Conservation (phyloP, 1,139 yeast genomes). For the Keqinozyma sinolaborantium region DNA sequence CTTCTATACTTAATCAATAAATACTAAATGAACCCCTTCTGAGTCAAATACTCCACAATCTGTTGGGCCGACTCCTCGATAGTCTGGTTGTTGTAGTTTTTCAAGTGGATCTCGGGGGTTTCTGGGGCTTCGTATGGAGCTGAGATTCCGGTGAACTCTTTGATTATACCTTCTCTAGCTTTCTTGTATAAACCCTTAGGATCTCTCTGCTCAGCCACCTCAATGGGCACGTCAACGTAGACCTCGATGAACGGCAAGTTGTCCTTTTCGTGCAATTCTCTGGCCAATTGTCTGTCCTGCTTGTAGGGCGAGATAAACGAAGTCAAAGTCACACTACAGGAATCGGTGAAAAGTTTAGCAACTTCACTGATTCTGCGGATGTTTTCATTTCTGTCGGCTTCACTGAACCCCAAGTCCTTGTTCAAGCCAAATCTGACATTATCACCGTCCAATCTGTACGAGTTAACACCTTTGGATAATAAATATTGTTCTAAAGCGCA, state of each 20-base stretch:
- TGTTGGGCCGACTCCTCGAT: conserved; percentile 79
- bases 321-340: conserved; percentile 80
- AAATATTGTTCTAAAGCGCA: conserved; percentile 87
- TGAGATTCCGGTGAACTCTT: conserved; percentile 91
- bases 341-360: conserved; percentile 86
- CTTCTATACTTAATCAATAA: conserved; percentile 1
- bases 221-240: conserved; percentile 86
- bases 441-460: conserved; percentile 94
- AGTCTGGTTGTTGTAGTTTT: conserved; percentile 60
- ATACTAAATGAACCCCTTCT: conserved; percentile 43
- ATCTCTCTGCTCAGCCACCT: conserved; percentile 92
- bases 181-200: conserved; percentile 96
- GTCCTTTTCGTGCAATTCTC: conserved; percentile 75
- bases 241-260: conserved; percentile 85
- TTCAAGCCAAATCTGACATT: conserved; percentile 91
- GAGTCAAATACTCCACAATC: conserved; percentile 65
- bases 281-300: conserved; percentile 78
- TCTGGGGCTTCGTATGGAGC: conserved; percentile 96
- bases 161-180: conserved; percentile 92
- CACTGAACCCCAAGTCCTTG: conserved; percentile 91
- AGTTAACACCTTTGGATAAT: conserved; percentile 60
- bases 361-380: conserved; percentile 92
- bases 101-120: conserved; percentile 75
- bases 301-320: conserved; percentile 91
- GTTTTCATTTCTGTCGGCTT: conserved; percentile 88